Conservation (phyloP, 2,329 filamentous ascomycete genomes). For the Fusarium scirpi region DNA sequence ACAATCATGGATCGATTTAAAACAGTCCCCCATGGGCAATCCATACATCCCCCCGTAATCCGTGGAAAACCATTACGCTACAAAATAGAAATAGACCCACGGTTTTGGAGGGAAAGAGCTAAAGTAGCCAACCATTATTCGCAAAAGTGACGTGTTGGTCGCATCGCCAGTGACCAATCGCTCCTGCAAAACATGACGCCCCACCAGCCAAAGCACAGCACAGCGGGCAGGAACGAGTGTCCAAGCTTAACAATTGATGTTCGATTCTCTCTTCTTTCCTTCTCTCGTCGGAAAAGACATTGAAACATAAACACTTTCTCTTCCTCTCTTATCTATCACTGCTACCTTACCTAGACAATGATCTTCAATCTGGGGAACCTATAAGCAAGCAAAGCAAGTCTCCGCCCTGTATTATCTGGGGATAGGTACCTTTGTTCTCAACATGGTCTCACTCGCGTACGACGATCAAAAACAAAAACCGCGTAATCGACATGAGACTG, state of each 20-base stretch:
- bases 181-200: conserved; percentile 23
- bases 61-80: conserved; percentile 24
- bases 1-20: neutral
- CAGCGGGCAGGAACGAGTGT: neutral
- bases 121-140: conserved; percentile 2
- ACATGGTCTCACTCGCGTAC: conserved; percentile 34
- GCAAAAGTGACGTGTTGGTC: conserved; percentile 11
- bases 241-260: conserved; percentile 1
- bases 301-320: neutral
- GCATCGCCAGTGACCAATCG: conserved; percentile 36
- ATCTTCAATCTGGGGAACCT: conserved; percentile 1
- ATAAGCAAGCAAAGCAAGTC: neutral
- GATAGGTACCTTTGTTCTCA: neutral
- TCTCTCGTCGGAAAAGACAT: neutral
- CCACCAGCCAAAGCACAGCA: neutral
- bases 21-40: conserved; percentile 31
- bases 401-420: neutral
- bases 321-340: neutral
- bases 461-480: conserved; percentile 15
- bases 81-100: conserved; percentile 18
- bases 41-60: conserved; percentile 13
- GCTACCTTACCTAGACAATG: neutral
- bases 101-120: neutral
- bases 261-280: neutral
- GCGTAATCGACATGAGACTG: conserved; percentile 32